Evolutionary conservation across 2,329 filamentous ascomycete species (phyloP).

Genomic region (Epichloe uncinata): DNA sequence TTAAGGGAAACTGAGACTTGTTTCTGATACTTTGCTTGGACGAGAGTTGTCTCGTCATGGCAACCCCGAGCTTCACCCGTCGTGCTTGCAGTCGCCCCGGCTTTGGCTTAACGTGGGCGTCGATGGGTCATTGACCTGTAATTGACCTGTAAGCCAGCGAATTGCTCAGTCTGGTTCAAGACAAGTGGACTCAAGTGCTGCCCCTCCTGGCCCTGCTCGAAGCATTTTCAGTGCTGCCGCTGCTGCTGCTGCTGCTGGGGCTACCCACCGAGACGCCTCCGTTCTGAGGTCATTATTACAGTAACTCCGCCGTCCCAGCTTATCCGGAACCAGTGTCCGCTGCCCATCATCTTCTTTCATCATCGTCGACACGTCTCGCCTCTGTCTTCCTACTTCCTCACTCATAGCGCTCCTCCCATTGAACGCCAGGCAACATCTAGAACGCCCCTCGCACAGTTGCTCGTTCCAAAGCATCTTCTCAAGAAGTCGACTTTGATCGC

Average conservation of each 20-base stretch:
- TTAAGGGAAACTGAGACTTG: background rate
- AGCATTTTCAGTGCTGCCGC: background rate
- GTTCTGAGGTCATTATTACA: slow-evolving; percentile 7
- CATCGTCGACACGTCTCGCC: slow-evolving; percentile 1
- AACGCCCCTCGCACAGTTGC: background rate
- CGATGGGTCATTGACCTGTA: background rate
- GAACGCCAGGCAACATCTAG: background rate
- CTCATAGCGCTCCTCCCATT: background rate
- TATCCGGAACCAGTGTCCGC: slow-evolving; percentile 5
- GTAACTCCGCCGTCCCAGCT: slow-evolving; percentile 9
- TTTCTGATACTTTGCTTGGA: background rate
- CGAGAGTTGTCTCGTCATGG: background rate
- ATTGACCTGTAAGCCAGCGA: background rate
- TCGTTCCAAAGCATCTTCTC: background rate
- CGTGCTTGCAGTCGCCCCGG: background rate
- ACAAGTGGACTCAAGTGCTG: no score
- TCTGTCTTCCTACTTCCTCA: background rate
- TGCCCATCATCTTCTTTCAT: slow-evolving; percentile 5
- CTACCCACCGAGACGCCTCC: background rate
- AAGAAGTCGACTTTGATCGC: background rate
- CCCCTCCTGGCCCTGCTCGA: background rate
- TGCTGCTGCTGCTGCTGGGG: background rate
- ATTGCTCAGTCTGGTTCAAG: no score
- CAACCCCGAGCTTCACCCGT: no score
- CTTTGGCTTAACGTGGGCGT: background rate